Evolutionary conservation across 441 rosid genomes (phyloP).

Genomic region (Metrosideros polymorpha): DNA sequence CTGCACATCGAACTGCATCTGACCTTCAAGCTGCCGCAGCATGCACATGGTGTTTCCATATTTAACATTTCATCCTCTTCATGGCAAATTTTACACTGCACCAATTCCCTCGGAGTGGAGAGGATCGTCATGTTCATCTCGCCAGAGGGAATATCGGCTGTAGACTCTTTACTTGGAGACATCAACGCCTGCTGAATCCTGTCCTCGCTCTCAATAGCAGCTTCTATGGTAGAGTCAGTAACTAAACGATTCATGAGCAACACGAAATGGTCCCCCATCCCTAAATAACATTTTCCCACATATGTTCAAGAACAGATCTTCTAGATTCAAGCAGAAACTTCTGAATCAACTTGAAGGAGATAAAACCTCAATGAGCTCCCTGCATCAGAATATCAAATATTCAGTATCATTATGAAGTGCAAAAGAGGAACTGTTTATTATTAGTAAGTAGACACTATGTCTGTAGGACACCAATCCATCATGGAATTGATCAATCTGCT

Average conservation of each 20-base stretch:
- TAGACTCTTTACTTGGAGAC: slow-evolving; percentile 9
- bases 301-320: not conserved
- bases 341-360: not conserved
- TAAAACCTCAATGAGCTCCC: not conserved
- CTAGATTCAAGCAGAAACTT: not conserved
- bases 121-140: slow-evolving; percentile 16
- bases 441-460: not conserved
- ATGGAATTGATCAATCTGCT: not conserved
- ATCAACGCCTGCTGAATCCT: slow-evolving; percentile 4
- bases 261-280: slow-evolving; percentile 70
- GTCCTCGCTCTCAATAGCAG: slow-evolving; percentile 20
- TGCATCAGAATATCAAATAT: not conserved
- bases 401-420: not conserved
- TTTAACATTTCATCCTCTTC: slow-evolving; percentile 65
- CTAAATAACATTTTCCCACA: not conserved
- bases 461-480: not conserved
- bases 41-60: slow-evolving; percentile 80
- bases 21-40: slow-evolving; percentile 86
- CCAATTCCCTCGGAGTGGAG: slow-evolving; percentile 27
- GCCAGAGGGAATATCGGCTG: slow-evolving; percentile 12
- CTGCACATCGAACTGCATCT: not conserved
- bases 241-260: slow-evolving; percentile 46
- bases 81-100: slow-evolving; percentile 79
- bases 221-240: slow-evolving; percentile 40
- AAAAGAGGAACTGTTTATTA: not conserved